phyloP scores from a whole-genome alignment of 2,329 filamentous ascomycete species.

The Sclerotinia glacialis region DNA sequence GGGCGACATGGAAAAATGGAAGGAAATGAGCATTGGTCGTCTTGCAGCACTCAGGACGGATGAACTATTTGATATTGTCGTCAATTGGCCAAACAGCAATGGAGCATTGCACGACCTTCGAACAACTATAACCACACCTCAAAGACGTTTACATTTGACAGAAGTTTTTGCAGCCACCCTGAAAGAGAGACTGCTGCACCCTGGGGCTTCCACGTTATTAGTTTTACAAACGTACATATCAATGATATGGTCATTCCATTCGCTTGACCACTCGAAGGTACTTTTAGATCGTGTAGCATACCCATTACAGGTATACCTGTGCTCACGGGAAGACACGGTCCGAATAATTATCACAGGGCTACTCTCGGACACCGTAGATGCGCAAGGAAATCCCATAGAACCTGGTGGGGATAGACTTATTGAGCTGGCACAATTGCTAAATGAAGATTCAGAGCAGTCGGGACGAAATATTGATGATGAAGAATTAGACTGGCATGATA shows the following conservation, averaged over 20 bases:
- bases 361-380: slow-evolving; percentile 57
- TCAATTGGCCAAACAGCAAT: slow-evolving; percentile 68
- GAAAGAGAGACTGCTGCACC: slow-evolving; percentile 66
- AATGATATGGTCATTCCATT: slow-evolving; percentile 74
- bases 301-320: slow-evolving; percentile 71
- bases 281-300: slow-evolving; percentile 71
- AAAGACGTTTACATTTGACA: slow-evolving; percentile 67
- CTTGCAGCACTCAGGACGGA: slow-evolving; percentile 67
- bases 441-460: slow-evolving; percentile 45
- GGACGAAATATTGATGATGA: slow-evolving; percentile 57
- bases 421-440: slow-evolving; percentile 65
- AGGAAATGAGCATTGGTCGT: slow-evolving; percentile 65
- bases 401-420: slow-evolving; percentile 52
- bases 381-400: slow-evolving; percentile 39
- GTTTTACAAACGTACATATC: slow-evolving; percentile 76
- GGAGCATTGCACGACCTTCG: slow-evolving; percentile 73
- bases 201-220: slow-evolving; percentile 71
- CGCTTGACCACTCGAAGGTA: slow-evolving; percentile 73
- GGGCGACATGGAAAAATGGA: slow-evolving; percentile 64
- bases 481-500: slow-evolving; percentile 84
- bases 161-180: slow-evolving; percentile 65
- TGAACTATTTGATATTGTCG: slow-evolving; percentile 76
- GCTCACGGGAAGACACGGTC: slow-evolving; percentile 73
- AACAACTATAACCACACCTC: slow-evolving; percentile 65
- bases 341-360: slow-evolving; percentile 73